phyloP scores from a whole-genome alignment of 164 flowering plant genomes.

The Dillenia turbinata region DNA sequence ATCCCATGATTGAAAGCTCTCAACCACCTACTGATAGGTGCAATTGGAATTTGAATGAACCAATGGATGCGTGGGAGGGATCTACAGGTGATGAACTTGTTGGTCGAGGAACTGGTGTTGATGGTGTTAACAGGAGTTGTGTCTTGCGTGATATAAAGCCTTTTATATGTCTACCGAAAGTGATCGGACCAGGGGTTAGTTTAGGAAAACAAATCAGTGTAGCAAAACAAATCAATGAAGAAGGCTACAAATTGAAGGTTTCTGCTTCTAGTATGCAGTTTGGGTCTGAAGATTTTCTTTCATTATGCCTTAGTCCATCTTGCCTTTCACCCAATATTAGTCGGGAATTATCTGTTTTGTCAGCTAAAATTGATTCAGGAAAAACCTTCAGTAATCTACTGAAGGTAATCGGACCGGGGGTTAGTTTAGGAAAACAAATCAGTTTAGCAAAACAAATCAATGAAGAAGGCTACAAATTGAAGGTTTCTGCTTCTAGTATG shows the following conservation, averaged over 20 bases:
- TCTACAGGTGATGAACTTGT: slow-evolving; percentile 17
- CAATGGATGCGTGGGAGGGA: slow-evolving; percentile 66
- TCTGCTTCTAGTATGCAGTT: slow-evolving; percentile 8
- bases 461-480: slow-evolving; percentile 7
- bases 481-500: slow-evolving; percentile 6
- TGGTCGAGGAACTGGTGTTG: slow-evolving; percentile 9
- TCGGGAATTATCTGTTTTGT: slow-evolving; percentile 6
- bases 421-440: slow-evolving; percentile 12
- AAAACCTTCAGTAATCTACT: slow-evolving; percentile 8
- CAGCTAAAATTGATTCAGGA: slow-evolving; percentile 14
- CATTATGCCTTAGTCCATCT: slow-evolving; percentile 28
- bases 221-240: slow-evolving; percentile 13
- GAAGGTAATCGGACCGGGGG: slow-evolving; percentile 6
- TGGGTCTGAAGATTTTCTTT: slow-evolving; percentile 24
- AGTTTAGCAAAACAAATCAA: slow-evolving; percentile 13
- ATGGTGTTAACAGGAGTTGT: slow-evolving; percentile 2
- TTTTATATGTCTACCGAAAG: slow-evolving; percentile 4
- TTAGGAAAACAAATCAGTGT: slow-evolving; percentile 13
- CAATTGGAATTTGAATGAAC: slow-evolving; percentile 70
- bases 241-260: slow-evolving; percentile 4
- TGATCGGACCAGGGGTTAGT: slow-evolving; percentile 7
- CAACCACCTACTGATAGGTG: slow-evolving; percentile 34
- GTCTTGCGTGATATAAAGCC: slow-evolving; percentile 16
- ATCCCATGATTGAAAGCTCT: slow-evolving; percentile 3
- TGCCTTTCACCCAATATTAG: slow-evolving; percentile 8